Base-by-base conservation (phyloP, 345 rosid species). In the Boechera stricta region DNA sequence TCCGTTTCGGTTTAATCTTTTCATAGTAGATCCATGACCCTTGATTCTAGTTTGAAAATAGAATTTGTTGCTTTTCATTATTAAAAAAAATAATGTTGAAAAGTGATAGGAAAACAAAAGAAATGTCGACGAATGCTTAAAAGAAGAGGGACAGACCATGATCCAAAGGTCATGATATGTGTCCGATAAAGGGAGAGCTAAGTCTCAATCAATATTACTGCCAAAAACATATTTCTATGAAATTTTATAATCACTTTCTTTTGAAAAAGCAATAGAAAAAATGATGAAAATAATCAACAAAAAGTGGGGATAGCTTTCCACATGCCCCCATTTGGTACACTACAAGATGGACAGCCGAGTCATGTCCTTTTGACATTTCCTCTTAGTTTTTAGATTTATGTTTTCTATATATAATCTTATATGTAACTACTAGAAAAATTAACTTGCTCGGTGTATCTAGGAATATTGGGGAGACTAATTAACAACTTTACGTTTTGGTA, bases 161-260 rank as follows among this genome's bases (percentile, higher is more conserved):
- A 83, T 81, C 67, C 83, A 82, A 66, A 76, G 73, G 79, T 77
- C 83, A 89, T 87, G 86, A 90, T 90, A 83, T 51, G 69, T 90
- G 90, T 85, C 89, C 71, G 54, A 28, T 67, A 89, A 89, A 87
- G 89, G 63, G 76, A 72, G 78, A 77, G 68, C 83, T 81, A 80
- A 71, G 82, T 87, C 87, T 75, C 84, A 70, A 84, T 85, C 87
- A 80, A 59, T 33, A 75, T 64, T 18, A 52, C 79, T 83, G 68
- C 77, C 72, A 80, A 83, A 57, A 66, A 76, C 44, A 74, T 56
- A 74, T 62, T 31, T 45, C 31, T 74, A 55, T 52, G 54, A 51
- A 36, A 8, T 24, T 33, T 39, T 31, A 32, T 38, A 49, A 38
- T 72, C 73, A 73, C 44, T 42, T 53, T 60, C 45, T 42, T 68